Percentiles rank a stretch among this genome's conserved stretches.
Conservation (phyloP, 1,284 basidiomycete species). For the Cutaneotrichosporon sp. region DNA sequence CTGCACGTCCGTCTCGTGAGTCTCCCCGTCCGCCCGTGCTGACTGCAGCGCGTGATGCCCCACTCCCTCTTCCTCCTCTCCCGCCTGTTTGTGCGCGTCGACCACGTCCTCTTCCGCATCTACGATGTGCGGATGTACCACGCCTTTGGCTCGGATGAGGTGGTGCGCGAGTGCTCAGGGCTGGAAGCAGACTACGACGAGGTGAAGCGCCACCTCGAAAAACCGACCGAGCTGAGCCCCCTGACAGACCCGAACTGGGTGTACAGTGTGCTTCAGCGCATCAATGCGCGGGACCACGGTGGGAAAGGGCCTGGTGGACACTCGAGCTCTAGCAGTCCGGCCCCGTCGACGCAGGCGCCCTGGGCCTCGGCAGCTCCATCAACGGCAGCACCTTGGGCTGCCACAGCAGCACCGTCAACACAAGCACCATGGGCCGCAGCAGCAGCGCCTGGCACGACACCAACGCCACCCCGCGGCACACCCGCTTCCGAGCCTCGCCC, state of each 20-base stretch:
- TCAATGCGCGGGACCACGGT: slow-evolving; percentile 23
- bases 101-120: slow-evolving; percentile 87
- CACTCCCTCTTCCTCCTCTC: slow-evolving; percentile 88
- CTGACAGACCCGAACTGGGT: slow-evolving; percentile 87
- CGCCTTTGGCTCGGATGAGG: slow-evolving; percentile 57
- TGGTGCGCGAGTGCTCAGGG: slow-evolving; percentile 78
- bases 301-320: no score
- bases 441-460: neutral
- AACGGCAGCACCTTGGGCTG: neutral
- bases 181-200: slow-evolving; percentile 83
- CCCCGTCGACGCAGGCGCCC: neutral
- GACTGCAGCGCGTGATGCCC: slow-evolving; percentile 85
- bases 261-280: slow-evolving; percentile 63
- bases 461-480: neutral
- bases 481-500: slow-evolving; percentile 45
- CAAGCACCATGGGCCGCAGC: neutral
- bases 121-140: slow-evolving; percentile 89
- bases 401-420: slow-evolving; percentile 1
- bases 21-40: slow-evolving; percentile 15
- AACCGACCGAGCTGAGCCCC: slow-evolving; percentile 76
- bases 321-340: no score
- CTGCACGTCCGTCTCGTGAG: slow-evolving; percentile 78
- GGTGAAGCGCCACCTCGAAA: slow-evolving; percentile 74
- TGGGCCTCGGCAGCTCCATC: neutral
- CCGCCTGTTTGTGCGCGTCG: slow-evolving; percentile 90